Base-by-base conservation (phyloP, 306 rosid species). In the Citrullus mucosospermus region DNA sequence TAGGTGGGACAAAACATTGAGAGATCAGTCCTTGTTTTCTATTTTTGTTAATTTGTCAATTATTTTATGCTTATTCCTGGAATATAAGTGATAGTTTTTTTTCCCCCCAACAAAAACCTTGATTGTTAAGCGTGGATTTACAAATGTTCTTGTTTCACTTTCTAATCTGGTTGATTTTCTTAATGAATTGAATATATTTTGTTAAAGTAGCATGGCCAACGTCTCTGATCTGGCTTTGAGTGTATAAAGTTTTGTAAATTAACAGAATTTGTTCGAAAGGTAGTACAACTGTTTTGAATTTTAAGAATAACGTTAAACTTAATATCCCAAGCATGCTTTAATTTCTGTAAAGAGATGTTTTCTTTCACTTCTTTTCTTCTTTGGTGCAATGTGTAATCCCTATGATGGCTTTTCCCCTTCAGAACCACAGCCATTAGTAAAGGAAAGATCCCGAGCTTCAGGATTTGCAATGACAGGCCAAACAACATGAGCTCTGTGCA, bases 361-460 rank as follows among this genome's bases (percentile, higher is more conserved):
- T 66, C 46, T 18, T 34, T 66, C 51, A 4, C 20, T 15, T 63
- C n/a, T 34, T 8, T 36, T 16, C 71, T n/a, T 39, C 15, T 39
- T 68, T 10, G 75, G 34, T 43, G 55, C 55, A 20, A 41, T 68
- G 16, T 3, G 2, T 72, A 25, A 72, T 48, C 55, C 36, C 16
- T 16, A 28, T 66, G 28, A 62, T 36, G 18, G 5, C 43, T 28
- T 44, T 65, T 68, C 16, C 16, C 20, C 22, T 78, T 81, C 84
- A 93, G 97, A 86, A 72, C 87, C 98, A 81, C 87, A 84, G 59
- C 74, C 85, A 70, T 69, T 83, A 22, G 83, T 75, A 9, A 88
- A 72, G 88, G 89, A 85, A 48, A 85, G 83, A 81, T 55, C 83
- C 62, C 76, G 75, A 80, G 74, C 66, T 51, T 61, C 56, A 36